Evolutionary conservation across 2,329 filamentous ascomycete genomes (phyloP), one percentile per base, ranked within the genome.

Genomic region (Fusarium pseudograminearum): DNA sequence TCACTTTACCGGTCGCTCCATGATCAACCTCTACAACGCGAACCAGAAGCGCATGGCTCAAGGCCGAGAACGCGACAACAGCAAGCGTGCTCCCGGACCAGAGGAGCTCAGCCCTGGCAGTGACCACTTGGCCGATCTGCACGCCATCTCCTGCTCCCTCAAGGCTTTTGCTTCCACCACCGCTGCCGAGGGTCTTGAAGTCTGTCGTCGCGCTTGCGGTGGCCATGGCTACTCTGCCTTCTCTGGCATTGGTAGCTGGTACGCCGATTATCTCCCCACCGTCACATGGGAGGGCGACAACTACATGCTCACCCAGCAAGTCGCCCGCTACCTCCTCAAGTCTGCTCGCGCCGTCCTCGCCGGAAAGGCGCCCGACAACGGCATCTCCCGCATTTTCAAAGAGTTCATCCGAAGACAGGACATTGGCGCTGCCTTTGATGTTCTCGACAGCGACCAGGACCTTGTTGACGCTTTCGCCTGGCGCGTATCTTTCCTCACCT

Each of bases 241-340:
- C 81, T 89, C 88, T 57, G 92, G 92, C n/a, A 92, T 94, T 71
- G 91, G 91, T 3, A 81, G 86, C 20, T 92, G 88, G 86, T 94
- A 93, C 73, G 85, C 91, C 30, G 91, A 94, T 77, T 93, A 93
- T 76, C 83, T 93, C 2, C 91, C 92, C n/a, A 82, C 80, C 5
- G 81, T 83, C 6, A 92, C 90, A 12, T 92, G 90, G 89, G 91
- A 93, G 77, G 91, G 91, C 45, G 91, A 93, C 81, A 93, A 93
- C 83, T 93, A 92, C 82, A 93, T 94, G 91, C 83, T 94, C 62
- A 92, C 90, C 12, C 91, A 94, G 78, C 91, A 94, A 80, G 91
- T 93, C 4, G 90, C 90, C 4, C 87, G 91, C 61, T 93, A 93
- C 74, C 86, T 94, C 46, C 85, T 94, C 69, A 94, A 93, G 84